Evolutionary conservation across 2,329 filamentous ascomycete genomes (phyloP).

Genomic region (Trichothecium roseum): DNA sequence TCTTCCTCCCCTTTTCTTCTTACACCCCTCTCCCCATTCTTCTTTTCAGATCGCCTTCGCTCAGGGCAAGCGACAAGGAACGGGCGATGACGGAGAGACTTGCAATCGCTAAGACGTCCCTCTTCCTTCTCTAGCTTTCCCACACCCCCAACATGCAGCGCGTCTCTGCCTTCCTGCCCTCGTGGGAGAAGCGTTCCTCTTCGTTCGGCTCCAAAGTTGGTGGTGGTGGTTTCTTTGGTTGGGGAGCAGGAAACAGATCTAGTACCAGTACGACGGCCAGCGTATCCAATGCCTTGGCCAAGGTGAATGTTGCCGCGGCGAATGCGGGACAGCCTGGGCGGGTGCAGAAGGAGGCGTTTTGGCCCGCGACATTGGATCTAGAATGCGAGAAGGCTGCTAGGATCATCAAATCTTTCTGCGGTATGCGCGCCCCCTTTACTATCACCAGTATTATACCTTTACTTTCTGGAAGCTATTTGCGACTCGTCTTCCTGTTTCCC

Average conservation of each 20-base stretch:
- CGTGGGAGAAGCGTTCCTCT: conserved; percentile 33
- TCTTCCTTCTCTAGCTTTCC: background rate
- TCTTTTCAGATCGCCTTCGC: background rate
- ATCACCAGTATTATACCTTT: too few relatives aligned
- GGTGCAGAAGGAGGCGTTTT: conserved; percentile 57
- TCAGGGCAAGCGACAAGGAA: background rate
- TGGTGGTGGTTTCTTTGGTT: conserved; percentile 7
- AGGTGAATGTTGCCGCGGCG: conserved; percentile 23
- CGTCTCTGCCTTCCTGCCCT: conserved; percentile 31
- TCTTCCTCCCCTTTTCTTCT: conserved; percentile 9
- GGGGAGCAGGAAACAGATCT: conserved; percentile 5
- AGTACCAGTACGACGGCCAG: conserved; percentile 10
- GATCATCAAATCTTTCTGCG: conserved; percentile 84
- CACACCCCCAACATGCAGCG: conserved; percentile 26
- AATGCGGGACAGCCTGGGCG: conserved; percentile 13
- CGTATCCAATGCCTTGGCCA: conserved; percentile 11
- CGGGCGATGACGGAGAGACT: conserved; percentile 23
- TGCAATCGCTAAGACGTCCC: conserved; percentile 9
- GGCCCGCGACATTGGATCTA: conserved; percentile 75
- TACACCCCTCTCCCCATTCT: conserved; percentile 14
- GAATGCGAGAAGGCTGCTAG: conserved; percentile 88
- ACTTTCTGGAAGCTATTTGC: too few relatives aligned
- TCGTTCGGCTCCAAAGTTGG: background rate
- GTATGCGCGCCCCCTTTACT: conserved; percentile 29
- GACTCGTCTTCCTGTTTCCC: background rate